phyloP scores from a whole-genome alignment of 2,329 filamentous ascomycete species.

The Fusarium praegraminearum region DNA sequence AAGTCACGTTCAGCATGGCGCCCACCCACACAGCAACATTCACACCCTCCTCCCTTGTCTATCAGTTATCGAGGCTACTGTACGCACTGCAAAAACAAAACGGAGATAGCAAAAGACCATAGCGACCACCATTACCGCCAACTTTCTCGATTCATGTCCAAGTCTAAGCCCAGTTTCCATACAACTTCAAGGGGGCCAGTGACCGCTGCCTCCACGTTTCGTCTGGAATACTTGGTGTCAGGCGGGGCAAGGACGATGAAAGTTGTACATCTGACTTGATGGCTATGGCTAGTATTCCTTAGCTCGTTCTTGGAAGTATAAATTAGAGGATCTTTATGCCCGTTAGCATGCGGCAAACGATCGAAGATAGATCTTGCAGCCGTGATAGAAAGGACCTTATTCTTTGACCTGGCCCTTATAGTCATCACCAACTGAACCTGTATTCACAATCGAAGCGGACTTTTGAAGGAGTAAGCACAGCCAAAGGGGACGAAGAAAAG shows the following conservation, averaged over 20 bases:
- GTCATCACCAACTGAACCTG: conserved; percentile 8
- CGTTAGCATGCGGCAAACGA: conserved; percentile 22
- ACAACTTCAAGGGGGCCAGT: conserved; percentile 30
- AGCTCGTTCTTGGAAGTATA: conserved; percentile 46
- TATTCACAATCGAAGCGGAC: conserved; percentile 2
- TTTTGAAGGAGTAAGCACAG: conserved; percentile 41
- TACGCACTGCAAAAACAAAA: conserved; percentile 8
- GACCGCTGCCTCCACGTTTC: conserved; percentile 36
- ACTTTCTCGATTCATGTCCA: conserved; percentile 32
- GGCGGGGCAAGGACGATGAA: conserved; percentile 42
- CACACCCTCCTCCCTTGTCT: conserved; percentile 38
- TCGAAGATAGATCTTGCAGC: conserved; percentile 46
- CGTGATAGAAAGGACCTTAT: conserved; percentile 35
- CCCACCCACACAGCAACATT: conserved; percentile 41
- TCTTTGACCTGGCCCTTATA: conserved; percentile 26
- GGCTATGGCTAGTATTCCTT: conserved; percentile 45
- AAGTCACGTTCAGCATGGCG: conserved; percentile 54
- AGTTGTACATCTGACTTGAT: conserved; percentile 46
- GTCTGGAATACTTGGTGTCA: conserved; percentile 37
- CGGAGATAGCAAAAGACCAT: conserved; percentile 32
- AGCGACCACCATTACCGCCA: conserved; percentile 35
- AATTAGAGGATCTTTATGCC: conserved; percentile 40
- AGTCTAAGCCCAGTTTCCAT: conserved; percentile 28
- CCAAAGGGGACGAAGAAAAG: conserved; percentile 36
- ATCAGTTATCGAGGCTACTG: conserved; percentile 18